Evolutionary conservation across 2,329 filamentous ascomycete genomes (phyloP).

Genomic region (Amphichorda felina): DNA sequence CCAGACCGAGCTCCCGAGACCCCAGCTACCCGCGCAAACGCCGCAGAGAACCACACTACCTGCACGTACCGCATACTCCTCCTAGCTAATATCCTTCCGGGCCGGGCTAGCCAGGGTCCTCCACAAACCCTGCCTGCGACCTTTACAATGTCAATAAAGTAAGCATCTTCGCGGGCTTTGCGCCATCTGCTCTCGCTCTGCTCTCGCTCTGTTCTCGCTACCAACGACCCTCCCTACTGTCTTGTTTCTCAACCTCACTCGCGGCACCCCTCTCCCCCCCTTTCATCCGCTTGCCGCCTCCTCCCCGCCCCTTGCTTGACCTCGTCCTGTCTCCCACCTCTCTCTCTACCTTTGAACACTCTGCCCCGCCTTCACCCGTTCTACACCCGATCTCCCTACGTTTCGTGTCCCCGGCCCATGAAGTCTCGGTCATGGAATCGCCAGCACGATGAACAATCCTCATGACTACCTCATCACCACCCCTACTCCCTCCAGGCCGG

Average conservation of each 20-base stretch:
- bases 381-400: not conserved
- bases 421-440: slow-evolving; percentile 17
- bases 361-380: not conserved
- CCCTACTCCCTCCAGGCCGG: slow-evolving; percentile 17
- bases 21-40: too few species aligned
- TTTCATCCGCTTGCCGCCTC: slow-evolving; percentile 2
- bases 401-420: slow-evolving; percentile 3
- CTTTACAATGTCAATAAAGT: slow-evolving; percentile 42
- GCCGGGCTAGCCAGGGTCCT: slow-evolving; percentile 1
- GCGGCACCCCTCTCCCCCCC: slow-evolving; percentile 3
- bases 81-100: not conserved
- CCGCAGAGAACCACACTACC: too few species aligned
- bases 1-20: too few species aligned
- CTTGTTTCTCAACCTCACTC: not conserved
- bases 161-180: slow-evolving; percentile 17
- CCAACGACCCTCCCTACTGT: not conserved
- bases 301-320: slow-evolving; percentile 5
- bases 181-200: not conserved
- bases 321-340: slow-evolving; percentile 4
- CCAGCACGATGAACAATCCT: slow-evolving; percentile 26
- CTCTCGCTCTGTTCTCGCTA: not conserved
- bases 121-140: slow-evolving; percentile 1
- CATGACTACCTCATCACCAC: slow-evolving; percentile 27
- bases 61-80: too few species aligned
- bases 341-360: slow-evolving; percentile 9